Percentiles rank a stretch among this genome's conserved stretches.
Conservation (phyloP, 2,329 filamentous ascomycete genomes). For the Sodiomyces alkalinus region DNA sequence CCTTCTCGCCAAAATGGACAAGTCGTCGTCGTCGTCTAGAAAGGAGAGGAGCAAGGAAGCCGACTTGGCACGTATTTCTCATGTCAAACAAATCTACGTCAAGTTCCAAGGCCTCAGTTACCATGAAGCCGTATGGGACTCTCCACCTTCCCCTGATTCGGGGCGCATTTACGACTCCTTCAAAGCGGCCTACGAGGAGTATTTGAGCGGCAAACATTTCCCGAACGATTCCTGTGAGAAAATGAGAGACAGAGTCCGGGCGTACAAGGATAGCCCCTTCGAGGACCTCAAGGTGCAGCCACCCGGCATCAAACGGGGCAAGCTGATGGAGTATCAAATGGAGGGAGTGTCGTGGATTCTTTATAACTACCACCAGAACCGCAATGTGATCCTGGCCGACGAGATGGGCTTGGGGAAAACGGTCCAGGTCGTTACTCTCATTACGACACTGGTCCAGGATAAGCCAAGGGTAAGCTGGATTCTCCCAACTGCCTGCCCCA, state of each 20-base stretch:
- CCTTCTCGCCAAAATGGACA: conserved; percentile 53
- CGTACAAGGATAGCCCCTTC: conserved; percentile 54
- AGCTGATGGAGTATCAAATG: conserved; percentile 85
- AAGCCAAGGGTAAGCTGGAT: conserved; percentile 29
- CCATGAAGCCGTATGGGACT: conserved; percentile 83
- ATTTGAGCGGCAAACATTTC: conserved; percentile 65
- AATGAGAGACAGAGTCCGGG: conserved; percentile 52
- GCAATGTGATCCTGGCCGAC: conserved; percentile 85
- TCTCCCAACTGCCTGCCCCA: not conserved
- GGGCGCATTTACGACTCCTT: conserved; percentile 64
- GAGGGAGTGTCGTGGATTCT: conserved; percentile 93
- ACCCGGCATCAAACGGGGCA: conserved; percentile 54
- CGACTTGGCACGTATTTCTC: conserved; percentile 54
- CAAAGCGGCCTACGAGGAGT: conserved; percentile 70
- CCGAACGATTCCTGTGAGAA: conserved; percentile 26
- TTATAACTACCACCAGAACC: conserved; percentile 68
- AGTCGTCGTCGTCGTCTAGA: conserved; percentile 25
- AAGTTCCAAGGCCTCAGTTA: conserved; percentile 91
- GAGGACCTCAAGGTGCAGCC: conserved; percentile 59
- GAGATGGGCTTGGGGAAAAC: conserved; percentile 99
- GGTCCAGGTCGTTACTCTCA: conserved; percentile 74
- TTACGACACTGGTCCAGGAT: conserved; percentile 57
- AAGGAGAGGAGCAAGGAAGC: conserved; percentile 47
- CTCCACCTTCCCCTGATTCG: conserved; percentile 52
- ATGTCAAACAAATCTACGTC: conserved; percentile 61